Evolutionary conservation across 2,329 filamentous ascomycete species (phyloP).

Genomic region (Verticillium albo-atrum): DNA sequence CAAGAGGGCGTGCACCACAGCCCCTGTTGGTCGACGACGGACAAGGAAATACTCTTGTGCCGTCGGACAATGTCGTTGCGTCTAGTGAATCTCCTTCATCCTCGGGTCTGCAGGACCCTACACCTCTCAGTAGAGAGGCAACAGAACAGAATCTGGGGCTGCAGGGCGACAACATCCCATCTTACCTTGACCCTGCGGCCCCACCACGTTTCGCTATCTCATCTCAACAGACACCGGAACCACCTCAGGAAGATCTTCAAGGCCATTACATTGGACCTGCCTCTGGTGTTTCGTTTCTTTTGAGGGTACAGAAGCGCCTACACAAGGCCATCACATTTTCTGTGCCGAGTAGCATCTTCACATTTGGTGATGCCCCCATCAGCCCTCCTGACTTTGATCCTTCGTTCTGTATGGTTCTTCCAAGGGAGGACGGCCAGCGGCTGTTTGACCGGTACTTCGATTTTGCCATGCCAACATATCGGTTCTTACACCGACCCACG

Average conservation of each 20-base stretch:
- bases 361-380: slow-evolving; percentile 47
- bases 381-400: slow-evolving; percentile 25
- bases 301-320: slow-evolving; percentile 24
- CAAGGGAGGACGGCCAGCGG: slow-evolving; percentile 27
- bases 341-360: slow-evolving; percentile 37
- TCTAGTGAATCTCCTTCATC: neutral
- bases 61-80: neutral
- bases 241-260: slow-evolving; percentile 22
- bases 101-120: neutral
- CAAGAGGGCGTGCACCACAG: slow-evolving; percentile 38
- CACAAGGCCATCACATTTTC: slow-evolving; percentile 18
- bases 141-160: neutral
- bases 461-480: slow-evolving; percentile 51
- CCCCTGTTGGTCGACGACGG: slow-evolving; percentile 14
- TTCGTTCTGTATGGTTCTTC: slow-evolving; percentile 32
- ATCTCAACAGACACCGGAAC: slow-evolving; percentile 18
- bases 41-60: slow-evolving; percentile 4
- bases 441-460: slow-evolving; percentile 51
- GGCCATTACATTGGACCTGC: slow-evolving; percentile 27
- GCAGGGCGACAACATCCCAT: slow-evolving; percentile 16
- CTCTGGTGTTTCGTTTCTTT: slow-evolving; percentile 23
- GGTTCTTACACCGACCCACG: slow-evolving; percentile 48
- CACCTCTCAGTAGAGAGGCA: slow-evolving; percentile 2
- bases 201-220: neutral
- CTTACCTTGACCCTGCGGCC: neutral